Evolutionary conservation across 1,284 basidiomycete species (phyloP).

Genomic region (Trametes hirsuta): DNA sequence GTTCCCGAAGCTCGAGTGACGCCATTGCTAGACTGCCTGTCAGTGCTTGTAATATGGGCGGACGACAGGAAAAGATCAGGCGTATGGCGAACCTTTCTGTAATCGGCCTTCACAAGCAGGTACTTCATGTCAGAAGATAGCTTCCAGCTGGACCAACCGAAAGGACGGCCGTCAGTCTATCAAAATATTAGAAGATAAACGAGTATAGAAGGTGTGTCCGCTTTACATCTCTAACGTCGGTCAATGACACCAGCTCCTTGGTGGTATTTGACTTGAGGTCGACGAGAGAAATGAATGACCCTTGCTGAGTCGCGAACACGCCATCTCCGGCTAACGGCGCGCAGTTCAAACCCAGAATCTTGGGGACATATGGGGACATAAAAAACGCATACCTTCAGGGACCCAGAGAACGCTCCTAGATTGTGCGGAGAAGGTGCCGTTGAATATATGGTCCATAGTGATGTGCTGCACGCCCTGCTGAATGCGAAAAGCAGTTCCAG

Average conservation of each 20-base stretch:
- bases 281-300: slow-evolving; percentile 73
- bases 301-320: slow-evolving; percentile 72
- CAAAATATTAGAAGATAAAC: background rate
- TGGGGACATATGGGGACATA: too few species aligned
- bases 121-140: slow-evolving; percentile 89
- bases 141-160: slow-evolving; percentile 70
- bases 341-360: background rate
- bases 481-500: slow-evolving; percentile 52
- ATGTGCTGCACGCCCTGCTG: slow-evolving; percentile 66
- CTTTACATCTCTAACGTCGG: slow-evolving; percentile 66
- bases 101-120: slow-evolving; percentile 78
- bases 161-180: slow-evolving; percentile 58
- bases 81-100: slow-evolving; percentile 58
- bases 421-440: slow-evolving; percentile 75
- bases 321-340: slow-evolving; percentile 78
- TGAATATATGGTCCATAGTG: slow-evolving; percentile 88
- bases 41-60: background rate
- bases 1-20: slow-evolving; percentile 86
- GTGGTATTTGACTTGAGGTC: slow-evolving; percentile 79
- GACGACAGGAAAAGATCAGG: background rate
- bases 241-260: slow-evolving; percentile 57
- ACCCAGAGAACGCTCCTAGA: slow-evolving; percentile 74
- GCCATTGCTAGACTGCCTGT: slow-evolving; percentile 73
- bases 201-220: background rate
- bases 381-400: slow-evolving; percentile 70